Base-by-base conservation (phyloP, 1,284 basidiomycete genomes). In the Xerocomus nothofagi region DNA sequence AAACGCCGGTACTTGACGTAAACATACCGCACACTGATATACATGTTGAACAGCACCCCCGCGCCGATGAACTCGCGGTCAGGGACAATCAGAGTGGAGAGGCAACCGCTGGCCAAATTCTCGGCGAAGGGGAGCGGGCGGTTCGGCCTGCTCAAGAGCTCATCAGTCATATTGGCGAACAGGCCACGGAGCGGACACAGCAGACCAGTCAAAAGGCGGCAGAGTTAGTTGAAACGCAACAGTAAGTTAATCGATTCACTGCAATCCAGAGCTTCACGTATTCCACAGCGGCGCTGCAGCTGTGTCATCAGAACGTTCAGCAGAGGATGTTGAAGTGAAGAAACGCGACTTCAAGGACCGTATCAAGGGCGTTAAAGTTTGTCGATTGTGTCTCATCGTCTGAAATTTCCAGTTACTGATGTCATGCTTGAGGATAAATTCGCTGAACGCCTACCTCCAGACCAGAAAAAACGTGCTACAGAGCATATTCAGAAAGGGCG, bases 1-100 rank as follows among this genome's bases (percentile, higher is more conserved):
- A 77, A 61, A 78, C 77, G 0, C 79, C 81, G 10, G 71, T 79
- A 0, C 61, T 79, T 12, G 80, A 85, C 47, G 73, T 74, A 12
- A 71, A 72, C 44, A 67, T 81, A 24, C 80, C 80, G 0, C 75
- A 71, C 8, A 65, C 69, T 0, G 46, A 77, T 57, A 59, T 74
- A 40, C 65, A 65, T 2, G 61, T 76, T 58, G 70, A 67, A 57
- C 72, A 79, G 38, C 75, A 82, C 54, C 82, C 82, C 4, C 63
- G 69, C 12, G 74, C 76, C 9, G 69, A 67, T 43, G 66, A 67
- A 6, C 58, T 69, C 15, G 67, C 65, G 26, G 44, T 73, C 1
- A 61, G 55, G 50, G 56, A 61, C 2, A 57, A 62, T 10, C 62
- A 71, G 23, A 74, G 71, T 2, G 48, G 61, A 20, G 64, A 68